Evolutionary conservation across 192 early-diverging fungal genomes (phyloP).

Genomic region (Coemansia biformis): DNA sequence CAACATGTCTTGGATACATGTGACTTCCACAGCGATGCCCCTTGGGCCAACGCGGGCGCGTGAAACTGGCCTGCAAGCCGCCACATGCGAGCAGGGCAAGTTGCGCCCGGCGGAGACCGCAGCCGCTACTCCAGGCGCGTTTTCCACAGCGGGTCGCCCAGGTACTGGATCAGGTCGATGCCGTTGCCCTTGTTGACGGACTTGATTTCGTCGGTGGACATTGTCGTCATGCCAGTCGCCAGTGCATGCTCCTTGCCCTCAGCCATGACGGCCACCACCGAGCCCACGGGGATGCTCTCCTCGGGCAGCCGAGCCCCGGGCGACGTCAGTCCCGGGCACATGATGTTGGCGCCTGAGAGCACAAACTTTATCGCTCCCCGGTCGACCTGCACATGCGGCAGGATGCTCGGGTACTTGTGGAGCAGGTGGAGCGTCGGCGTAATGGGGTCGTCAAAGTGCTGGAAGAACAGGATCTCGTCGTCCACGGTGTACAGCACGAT

Average conservation of each 20-base stretch:
- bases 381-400: constrained; percentile 89
- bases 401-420: constrained; percentile 90
- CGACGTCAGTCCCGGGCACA: constrained; percentile 98
- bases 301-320: constrained; percentile 80
- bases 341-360: constrained; percentile 93
- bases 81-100: too few species aligned
- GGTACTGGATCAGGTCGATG: constrained; percentile 79
- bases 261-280: constrained; percentile 82
- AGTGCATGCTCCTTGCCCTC: constrained; percentile 97
- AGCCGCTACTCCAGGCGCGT: constrained; percentile 25
- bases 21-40: too few species aligned
- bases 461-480: constrained; percentile 85
- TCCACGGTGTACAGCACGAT: constrained; percentile 79
- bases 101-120: too few species aligned
- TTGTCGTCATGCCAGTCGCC: constrained; percentile 79
- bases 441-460: constrained; percentile 90
- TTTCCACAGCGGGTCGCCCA: constrained; percentile 83
- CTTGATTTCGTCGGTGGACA: constrained; percentile 87
- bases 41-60: too few species aligned
- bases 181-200: constrained; percentile 89
- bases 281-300: constrained; percentile 59
- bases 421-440: constrained; percentile 81
- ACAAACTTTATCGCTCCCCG: constrained; percentile 98
- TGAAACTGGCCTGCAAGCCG: too few species aligned
- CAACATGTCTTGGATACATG: too few species aligned